phyloP scores from a whole-genome alignment of 371 early-diverging fungal species.

The Mucor circinelloides region DNA sequence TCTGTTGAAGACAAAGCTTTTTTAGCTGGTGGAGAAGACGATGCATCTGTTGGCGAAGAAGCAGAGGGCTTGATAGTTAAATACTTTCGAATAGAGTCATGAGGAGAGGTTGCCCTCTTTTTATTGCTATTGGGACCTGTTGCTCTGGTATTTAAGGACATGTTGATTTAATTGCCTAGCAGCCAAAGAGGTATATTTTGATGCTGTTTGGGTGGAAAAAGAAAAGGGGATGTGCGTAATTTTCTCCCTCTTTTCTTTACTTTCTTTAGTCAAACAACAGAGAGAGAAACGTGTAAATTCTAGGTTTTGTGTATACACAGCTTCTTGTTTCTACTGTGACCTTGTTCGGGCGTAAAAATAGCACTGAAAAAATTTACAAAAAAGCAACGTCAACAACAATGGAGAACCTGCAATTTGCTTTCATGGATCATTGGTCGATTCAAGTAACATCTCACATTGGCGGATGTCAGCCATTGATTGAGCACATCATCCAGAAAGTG shows the following conservation, averaged over 20 bases:
- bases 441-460: constrained; percentile 41
- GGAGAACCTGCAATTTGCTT: neutral
- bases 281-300: neutral
- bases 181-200: neutral
- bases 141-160: constrained; percentile 5
- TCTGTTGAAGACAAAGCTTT: neutral
- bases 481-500: constrained; percentile 29
- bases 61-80: neutral
- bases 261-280: neutral
- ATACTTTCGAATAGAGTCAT: constrained; percentile 9
- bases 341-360: constrained; percentile 1
- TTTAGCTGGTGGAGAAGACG: neutral
- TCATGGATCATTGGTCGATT: constrained; percentile 33
- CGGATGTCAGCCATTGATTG: constrained; percentile 41
- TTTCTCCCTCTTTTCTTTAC: neutral
- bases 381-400: neutral
- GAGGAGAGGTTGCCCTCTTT: constrained; percentile 1
- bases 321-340: neutral
- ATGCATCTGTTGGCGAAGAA: neutral
- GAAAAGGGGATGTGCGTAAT: neutral
- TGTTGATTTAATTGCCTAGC: neutral
- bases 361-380: neutral
- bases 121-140: neutral
- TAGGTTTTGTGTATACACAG: neutral
- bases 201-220: neutral